Percentiles rank a stretch among this genome's conserved stretches.
Evolutionary conservation across 176 grass and related monocot genomes (phyloP).

Genomic region (Zoysia japonica): DNA sequence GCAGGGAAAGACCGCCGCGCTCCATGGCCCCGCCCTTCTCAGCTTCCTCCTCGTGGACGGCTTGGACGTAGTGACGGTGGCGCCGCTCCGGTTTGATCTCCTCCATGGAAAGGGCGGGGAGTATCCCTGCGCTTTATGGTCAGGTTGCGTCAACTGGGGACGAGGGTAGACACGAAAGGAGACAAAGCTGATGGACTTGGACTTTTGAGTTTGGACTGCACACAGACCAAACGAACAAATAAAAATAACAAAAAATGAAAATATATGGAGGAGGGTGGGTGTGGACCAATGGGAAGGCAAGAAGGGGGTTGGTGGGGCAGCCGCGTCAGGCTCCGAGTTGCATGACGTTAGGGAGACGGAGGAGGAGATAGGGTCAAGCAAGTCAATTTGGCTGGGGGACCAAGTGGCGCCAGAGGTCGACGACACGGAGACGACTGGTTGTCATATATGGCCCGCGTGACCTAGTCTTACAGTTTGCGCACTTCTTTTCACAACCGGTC

Average conservation of each 20-base stretch:
- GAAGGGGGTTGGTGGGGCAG: constrained; percentile 18
- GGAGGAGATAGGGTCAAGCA: constrained; percentile 37
- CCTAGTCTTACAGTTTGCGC: constrained; percentile 16
- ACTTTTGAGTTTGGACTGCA: constrained; percentile 33
- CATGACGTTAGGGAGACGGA: not conserved
- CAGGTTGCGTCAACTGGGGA: constrained; percentile 41
- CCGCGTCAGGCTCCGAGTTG: constrained; percentile 4
- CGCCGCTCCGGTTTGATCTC: constrained; percentile 24
- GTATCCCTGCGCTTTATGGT: constrained; percentile 29
- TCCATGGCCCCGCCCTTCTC: constrained; percentile 15
- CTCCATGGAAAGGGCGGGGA: constrained; percentile 38
- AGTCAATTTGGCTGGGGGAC: constrained; percentile 43
- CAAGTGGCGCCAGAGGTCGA: constrained; percentile 33
- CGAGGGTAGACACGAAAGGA: constrained; percentile 36
- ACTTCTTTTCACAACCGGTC: constrained; percentile 12
- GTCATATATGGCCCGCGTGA: too few relatives aligned
- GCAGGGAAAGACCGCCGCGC: constrained; percentile 9
- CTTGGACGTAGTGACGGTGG: not conserved
- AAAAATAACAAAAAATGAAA: accelerated
- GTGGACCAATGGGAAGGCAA: constrained; percentile 34
- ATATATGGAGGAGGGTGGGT: not conserved
- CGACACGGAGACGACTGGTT: constrained; percentile 29
- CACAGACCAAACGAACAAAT: not conserved
- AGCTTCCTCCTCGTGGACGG: not conserved
- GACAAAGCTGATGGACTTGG: constrained; percentile 39